A percentile compares a stretch with the other conserved stretches of the same genome.
These are phyloP conservation scores for Carex pumila DNA, from an alignment of 176 grass and related monocot species.

Conservation along the genomic window DNA sequence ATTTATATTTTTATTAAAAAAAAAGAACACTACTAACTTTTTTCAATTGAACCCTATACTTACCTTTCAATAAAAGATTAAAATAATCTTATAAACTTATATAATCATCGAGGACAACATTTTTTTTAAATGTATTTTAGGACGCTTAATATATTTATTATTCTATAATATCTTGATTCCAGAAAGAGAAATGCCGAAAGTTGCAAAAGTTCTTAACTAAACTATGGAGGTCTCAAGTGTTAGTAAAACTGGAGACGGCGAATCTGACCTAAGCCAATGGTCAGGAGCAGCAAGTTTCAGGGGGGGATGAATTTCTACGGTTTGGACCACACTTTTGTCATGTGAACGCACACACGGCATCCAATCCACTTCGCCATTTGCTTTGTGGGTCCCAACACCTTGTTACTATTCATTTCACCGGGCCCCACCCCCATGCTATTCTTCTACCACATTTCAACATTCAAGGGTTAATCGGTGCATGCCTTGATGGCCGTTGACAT, in stretches of 20 bases:
- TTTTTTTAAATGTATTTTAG: background rate
- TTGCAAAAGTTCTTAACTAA: background rate
- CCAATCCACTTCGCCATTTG: slow-evolving; percentile 7
- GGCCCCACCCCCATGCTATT: background rate
- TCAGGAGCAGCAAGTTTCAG: slow-evolving; percentile 15
- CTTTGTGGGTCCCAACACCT: background rate
- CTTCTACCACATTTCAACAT: background rate
- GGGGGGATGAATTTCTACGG: slow-evolving; percentile 24
- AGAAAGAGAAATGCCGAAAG: background rate
- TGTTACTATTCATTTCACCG: background rate
- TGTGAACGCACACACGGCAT: slow-evolving; percentile 18
- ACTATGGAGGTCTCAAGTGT: background rate
- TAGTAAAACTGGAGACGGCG: background rate
- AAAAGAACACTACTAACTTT: too few relatives aligned
- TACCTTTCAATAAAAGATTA: background rate
- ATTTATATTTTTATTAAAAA: too few relatives aligned
- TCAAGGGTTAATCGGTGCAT: background rate
- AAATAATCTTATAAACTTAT: background rate
- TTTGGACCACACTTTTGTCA: slow-evolving; percentile 18
- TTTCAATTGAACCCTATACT: background rate
- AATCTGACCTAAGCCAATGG: background rate
- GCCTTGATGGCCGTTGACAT: background rate
- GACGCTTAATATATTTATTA: background rate
- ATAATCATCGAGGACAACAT: background rate
- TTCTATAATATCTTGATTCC: background rate